Evolutionary conservation across 2,329 filamentous ascomycete species (phyloP).

Genomic region (Claviceps paspali): DNA sequence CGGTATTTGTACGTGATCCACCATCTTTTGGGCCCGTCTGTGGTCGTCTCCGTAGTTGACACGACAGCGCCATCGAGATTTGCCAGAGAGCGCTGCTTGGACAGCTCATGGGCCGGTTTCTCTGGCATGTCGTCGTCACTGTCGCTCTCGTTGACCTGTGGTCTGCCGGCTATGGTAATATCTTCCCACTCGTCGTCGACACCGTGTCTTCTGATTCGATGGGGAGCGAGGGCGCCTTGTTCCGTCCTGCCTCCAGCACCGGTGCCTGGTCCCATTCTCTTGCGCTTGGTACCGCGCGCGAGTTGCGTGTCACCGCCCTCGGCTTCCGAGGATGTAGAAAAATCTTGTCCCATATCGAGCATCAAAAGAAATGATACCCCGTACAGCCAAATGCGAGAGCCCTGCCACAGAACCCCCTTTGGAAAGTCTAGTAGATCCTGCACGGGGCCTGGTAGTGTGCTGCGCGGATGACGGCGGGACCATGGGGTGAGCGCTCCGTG

Average conservation of each 20-base stretch:
- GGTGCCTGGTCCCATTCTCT: slow-evolving; percentile 30
- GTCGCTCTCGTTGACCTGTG: slow-evolving; percentile 18
- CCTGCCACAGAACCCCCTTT: slow-evolving; percentile 76
- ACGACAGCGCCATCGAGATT: slow-evolving; percentile 9
- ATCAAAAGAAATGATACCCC: slow-evolving; percentile 79
- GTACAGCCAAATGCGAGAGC: slow-evolving; percentile 70
- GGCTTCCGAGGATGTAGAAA: slow-evolving; percentile 23
- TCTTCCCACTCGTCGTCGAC: slow-evolving; percentile 26
- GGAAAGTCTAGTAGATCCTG: slow-evolving; percentile 60
- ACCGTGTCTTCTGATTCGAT: slow-evolving; percentile 25
- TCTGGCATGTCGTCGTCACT: slow-evolving; percentile 24
- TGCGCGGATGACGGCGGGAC: slow-evolving; percentile 70
- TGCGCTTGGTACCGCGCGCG: slow-evolving; percentile 33
- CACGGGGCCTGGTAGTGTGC: slow-evolving; percentile 59
- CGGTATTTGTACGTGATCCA: slow-evolving; percentile 92
- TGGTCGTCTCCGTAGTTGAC: slow-evolving; percentile 6
- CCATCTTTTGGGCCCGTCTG: slow-evolving; percentile 24
- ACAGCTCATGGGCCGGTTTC: slow-evolving; percentile 18
- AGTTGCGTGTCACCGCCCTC: slow-evolving; percentile 15
- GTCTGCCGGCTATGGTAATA: slow-evolving; percentile 23
- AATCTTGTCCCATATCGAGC: slow-evolving; percentile 68
- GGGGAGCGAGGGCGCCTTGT: slow-evolving; percentile 27
- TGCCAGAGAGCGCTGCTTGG: slow-evolving; percentile 16
- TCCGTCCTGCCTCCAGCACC: slow-evolving; percentile 40
- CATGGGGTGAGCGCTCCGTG: slow-evolving; percentile 66